These are phyloP conservation scores for Clavulina sp. DNA, from an alignment of 768 basidiomycete species.

Conservation along the genomic window DNA sequence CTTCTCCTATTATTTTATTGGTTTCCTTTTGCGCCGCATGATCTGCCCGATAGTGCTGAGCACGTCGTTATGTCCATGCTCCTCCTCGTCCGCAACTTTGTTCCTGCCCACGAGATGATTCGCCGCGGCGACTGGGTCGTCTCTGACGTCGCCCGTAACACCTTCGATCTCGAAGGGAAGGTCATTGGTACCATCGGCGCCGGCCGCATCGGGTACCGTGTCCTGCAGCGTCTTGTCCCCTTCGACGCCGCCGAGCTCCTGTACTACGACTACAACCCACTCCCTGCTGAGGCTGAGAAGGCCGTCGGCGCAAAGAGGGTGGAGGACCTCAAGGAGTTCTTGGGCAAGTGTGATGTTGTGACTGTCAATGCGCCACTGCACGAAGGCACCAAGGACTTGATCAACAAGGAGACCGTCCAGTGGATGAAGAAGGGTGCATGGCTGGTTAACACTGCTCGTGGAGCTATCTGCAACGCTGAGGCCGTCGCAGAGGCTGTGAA, in stretches of 20 bases:
- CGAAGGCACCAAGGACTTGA: constrained; percentile 62
- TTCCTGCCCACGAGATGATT: constrained; percentile 81
- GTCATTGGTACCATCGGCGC: constrained; percentile 77
- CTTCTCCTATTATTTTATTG: neutral
- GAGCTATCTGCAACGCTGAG: constrained; percentile 76
- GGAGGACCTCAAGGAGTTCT: constrained; percentile 42
- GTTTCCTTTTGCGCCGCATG: neutral
- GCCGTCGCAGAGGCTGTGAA: constrained; percentile 60
- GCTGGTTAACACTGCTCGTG: constrained; percentile 87
- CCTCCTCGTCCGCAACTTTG: constrained; percentile 76
- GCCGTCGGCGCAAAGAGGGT: constrained; percentile 38
- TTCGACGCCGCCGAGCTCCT: constrained; percentile 83
- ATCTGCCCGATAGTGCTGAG: too few species aligned
- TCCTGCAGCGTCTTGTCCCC: constrained; percentile 46
- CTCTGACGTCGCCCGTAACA: constrained; percentile 61
- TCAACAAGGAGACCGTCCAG: constrained; percentile 65
- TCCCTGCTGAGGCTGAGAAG: constrained; percentile 48
- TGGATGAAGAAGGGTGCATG: constrained; percentile 87
- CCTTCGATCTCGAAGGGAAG: constrained; percentile 81
- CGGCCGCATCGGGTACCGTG: constrained; percentile 72
- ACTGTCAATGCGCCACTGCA: constrained; percentile 84
- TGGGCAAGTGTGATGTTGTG: constrained; percentile 50
- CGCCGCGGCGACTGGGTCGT: constrained; percentile 78
- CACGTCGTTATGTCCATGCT: constrained; percentile 86
- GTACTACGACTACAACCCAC: constrained; percentile 72